Evolutionary conservation across 768 basidiomycete genomes (phyloP).

Genomic region (Daedaleopsis nitida): DNA sequence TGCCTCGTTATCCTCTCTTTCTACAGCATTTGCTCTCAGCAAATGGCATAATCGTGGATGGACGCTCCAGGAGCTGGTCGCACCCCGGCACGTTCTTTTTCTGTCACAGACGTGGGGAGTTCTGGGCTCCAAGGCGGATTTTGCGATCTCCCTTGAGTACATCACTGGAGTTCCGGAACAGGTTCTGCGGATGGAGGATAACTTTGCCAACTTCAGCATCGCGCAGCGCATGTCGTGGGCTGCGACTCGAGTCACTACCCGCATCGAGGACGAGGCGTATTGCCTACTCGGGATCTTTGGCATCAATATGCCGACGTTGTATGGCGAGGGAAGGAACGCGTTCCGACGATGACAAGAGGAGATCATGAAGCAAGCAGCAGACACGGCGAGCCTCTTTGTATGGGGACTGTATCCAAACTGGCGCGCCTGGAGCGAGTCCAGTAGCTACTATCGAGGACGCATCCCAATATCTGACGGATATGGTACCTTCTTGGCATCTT

Average conservation of each 20-base stretch:
- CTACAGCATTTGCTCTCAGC: not conserved
- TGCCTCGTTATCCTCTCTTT: too few species aligned
- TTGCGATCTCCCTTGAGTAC: not conserved
- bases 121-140: not conserved
- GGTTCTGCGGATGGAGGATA: not conserved
- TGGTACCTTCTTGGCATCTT: too few species aligned
- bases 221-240: not conserved
- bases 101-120: not conserved
- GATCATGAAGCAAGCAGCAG: not conserved
- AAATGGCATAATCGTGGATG: not conserved
- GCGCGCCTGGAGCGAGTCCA: too few species aligned
- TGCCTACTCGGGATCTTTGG: not conserved
- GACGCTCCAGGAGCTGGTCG: not conserved
- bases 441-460: too few species aligned
- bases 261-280: not conserved
- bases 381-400: not conserved
- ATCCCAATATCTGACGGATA: too few species aligned
- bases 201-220: not conserved
- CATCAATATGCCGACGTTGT: not conserved
- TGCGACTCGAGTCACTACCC: not conserved
- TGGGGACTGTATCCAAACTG: too few species aligned
- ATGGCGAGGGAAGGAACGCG: not conserved
- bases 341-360: not conserved
- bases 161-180: not conserved
- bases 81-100: not conserved